Evolutionary conservation across 139 green algal genomes (phyloP).

Genomic region (Picochlorum sp.): DNA sequence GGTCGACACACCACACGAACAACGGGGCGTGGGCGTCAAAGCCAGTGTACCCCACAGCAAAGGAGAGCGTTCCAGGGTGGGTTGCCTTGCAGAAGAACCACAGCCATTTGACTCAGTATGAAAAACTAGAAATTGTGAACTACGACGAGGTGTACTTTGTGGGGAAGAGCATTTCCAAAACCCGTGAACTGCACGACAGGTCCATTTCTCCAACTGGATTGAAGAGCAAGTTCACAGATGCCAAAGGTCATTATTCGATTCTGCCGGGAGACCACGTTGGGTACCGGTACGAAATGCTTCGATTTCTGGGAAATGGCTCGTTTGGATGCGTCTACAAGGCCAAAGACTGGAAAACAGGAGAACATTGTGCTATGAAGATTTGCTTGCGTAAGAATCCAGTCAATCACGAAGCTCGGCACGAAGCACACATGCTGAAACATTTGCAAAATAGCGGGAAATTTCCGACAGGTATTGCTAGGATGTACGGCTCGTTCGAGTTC

Average conservation of each 20-base stretch:
- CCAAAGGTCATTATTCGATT: slow-evolving; percentile 5
- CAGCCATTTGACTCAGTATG: slow-evolving; percentile 17
- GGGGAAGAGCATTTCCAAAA: neutral
- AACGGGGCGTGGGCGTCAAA: too few relatives aligned
- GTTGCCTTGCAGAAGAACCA: neutral
- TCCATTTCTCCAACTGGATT: too few relatives aligned
- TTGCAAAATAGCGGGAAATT: slow-evolving; percentile 60
- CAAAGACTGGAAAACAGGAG: slow-evolving; percentile 22
- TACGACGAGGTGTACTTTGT: slow-evolving; percentile 26
- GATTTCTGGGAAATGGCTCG: slow-evolving; percentile 78
- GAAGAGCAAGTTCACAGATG: slow-evolving; percentile 2
- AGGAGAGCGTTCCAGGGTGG: neutral
- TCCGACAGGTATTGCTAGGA: slow-evolving; percentile 78
- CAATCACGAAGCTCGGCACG: slow-evolving; percentile 63
- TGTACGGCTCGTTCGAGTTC: slow-evolving; percentile 83
- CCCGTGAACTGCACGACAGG: slow-evolving; percentile 1
- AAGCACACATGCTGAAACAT: slow-evolving; percentile 81
- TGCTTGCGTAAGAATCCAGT: slow-evolving; percentile 96
- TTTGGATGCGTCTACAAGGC: slow-evolving; percentile 90
- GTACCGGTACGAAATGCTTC: slow-evolving; percentile 55
- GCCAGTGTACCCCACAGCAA: neutral
- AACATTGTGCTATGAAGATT: slow-evolving; percentile 77
- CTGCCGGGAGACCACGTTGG: slow-evolving; percentile 20
- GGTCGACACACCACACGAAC: too few relatives aligned
- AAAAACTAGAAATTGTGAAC: slow-evolving; percentile 22